A percentile compares a stretch with the other conserved stretches of the same genome.
Evolutionary conservation across 441 rosid species (phyloP).

Genomic region (Populus hybrid): DNA sequence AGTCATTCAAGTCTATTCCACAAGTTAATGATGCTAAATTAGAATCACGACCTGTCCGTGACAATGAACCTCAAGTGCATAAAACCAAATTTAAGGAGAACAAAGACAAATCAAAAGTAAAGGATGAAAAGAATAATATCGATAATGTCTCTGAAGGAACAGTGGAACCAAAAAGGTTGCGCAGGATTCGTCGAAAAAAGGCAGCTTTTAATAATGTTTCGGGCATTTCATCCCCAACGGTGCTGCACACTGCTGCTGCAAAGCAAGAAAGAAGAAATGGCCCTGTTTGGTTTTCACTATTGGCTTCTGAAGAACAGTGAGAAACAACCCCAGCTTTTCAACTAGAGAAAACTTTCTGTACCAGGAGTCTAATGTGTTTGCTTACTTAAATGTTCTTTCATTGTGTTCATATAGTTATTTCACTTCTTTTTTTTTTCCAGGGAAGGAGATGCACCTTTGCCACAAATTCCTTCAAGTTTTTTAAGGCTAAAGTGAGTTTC

Average conservation of each 20-base stretch:
- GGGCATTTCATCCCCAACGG: constrained; percentile 33
- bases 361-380: neutral
- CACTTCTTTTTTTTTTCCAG: constrained; percentile 32
- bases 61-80: constrained; percentile 23
- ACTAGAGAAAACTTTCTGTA: neutral
- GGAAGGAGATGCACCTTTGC: constrained; percentile 59
- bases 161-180: constrained; percentile 41
- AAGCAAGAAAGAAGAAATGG: constrained; percentile 37
- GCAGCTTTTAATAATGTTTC: constrained; percentile 29
- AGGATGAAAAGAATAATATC: constrained; percentile 39
- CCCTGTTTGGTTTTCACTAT: constrained; percentile 68
- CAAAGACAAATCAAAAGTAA: constrained; percentile 32
- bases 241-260: constrained; percentile 38
- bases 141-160: constrained; percentile 30
- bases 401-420: constrained; percentile 8
- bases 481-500: constrained; percentile 68
- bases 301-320: constrained; percentile 67
- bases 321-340: constrained; percentile 30
- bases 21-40: constrained; percentile 42
- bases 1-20: constrained; percentile 44
- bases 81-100: constrained; percentile 41
- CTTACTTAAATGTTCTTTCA: neutral
- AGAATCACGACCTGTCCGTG: constrained; percentile 29
- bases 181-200: constrained; percentile 41
- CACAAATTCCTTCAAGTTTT: constrained; percentile 60